phyloP scores from a whole-genome alignment of 2,329 filamentous ascomycete genomes.

The Botrytis galanthina region DNA sequence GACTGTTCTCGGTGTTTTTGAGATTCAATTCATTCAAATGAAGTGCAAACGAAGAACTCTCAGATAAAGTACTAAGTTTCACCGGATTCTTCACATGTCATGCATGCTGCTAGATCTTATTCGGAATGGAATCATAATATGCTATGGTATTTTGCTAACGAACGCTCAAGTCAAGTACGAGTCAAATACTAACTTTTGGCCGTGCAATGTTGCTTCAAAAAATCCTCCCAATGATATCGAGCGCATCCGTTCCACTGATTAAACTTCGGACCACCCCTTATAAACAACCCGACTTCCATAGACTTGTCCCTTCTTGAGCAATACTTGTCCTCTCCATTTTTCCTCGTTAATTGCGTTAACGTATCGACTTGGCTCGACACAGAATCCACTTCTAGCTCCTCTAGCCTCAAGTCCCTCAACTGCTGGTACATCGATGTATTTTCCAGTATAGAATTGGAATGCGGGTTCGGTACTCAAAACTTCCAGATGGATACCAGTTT shows the following conservation, averaged over 20 bases:
- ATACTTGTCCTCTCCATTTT: constrained; percentile 73
- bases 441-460: constrained; percentile 96
- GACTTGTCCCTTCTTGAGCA: constrained; percentile 79
- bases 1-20: background rate
- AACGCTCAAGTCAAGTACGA: background rate
- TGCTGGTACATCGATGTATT: constrained; percentile 74
- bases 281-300: constrained; percentile 84
- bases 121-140: background rate
- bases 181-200: background rate
- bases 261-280: constrained; percentile 75
- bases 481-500: constrained; percentile 75
- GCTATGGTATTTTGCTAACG: background rate
- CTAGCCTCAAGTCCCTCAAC: constrained; percentile 62
- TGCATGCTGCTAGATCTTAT: background rate
- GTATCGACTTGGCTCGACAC: constrained; percentile 87
- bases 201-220: constrained; percentile 8
- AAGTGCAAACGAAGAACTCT: background rate
- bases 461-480: constrained; percentile 89
- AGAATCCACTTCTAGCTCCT: constrained; percentile 73
- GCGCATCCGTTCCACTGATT: constrained; percentile 39
- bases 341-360: constrained; percentile 84
- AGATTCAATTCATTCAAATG: background rate
- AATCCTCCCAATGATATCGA: background rate
- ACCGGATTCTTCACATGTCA: background rate
- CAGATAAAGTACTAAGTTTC: background rate